A percentile compares a stretch with the other conserved stretches of the same genome.
phyloP scores from a whole-genome alignment of 1,139 yeast species.

The Pichia sp. region DNA sequence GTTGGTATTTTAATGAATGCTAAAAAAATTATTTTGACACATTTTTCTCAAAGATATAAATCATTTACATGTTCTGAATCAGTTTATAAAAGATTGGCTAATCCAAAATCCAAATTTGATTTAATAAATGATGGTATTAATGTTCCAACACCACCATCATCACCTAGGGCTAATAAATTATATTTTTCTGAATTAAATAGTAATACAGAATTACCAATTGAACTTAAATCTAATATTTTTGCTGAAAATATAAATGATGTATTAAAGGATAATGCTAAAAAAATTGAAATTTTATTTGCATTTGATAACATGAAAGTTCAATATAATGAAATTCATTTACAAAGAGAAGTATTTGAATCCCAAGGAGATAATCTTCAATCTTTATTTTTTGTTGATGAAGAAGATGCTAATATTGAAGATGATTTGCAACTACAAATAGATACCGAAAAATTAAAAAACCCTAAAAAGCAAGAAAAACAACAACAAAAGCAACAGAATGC shows the following conservation, averaged over 20 bases:
- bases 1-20: constrained; percentile 71
- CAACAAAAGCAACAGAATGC: background rate
- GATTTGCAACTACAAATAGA: background rate
- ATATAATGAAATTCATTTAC: constrained; percentile 35
- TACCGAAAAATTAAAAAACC: background rate
- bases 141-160: constrained; percentile 4
- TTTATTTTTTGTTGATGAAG: constrained; percentile 17
- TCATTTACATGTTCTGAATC: constrained; percentile 45
- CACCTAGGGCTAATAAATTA: background rate
- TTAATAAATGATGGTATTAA: constrained; percentile 6
- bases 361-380: constrained; percentile 18
- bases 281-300: constrained; percentile 39
- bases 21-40: constrained; percentile 68
- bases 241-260: constrained; percentile 7
- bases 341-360: constrained; percentile 26
- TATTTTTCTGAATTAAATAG: background rate
- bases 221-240: constrained; percentile 21
- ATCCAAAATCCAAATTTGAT: constrained; percentile 14
- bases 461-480: background rate
- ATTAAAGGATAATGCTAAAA: constrained; percentile 13
- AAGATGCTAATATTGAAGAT: constrained; percentile 4
- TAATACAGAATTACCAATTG: constrained; percentile 16
- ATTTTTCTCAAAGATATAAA: constrained; percentile 87
- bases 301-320: constrained; percentile 56
- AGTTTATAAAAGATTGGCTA: constrained; percentile 21